Percentiles rank a stretch among this genome's conserved stretches.
These are phyloP conservation scores for Lizonia empirigonia DNA, from an alignment of 2,329 filamentous ascomycete species.

Conservation along the genomic window DNA sequence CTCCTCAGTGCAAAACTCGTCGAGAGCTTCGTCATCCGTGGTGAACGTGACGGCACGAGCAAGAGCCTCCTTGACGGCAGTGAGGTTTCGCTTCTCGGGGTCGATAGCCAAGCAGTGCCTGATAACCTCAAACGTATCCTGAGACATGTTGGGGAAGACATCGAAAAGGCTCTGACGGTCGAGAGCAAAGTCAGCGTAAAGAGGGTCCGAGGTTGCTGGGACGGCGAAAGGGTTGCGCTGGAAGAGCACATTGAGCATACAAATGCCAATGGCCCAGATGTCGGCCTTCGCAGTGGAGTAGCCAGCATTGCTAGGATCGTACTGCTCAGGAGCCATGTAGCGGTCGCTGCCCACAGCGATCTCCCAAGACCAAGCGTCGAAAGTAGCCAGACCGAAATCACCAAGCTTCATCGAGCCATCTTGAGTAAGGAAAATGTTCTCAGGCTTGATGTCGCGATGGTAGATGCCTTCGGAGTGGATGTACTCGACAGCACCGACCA, in stretches of 20 bases:
- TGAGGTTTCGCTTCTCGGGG: slow-evolving; percentile 83
- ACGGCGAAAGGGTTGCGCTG: slow-evolving; percentile 94
- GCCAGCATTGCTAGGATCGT: slow-evolving; percentile 82
- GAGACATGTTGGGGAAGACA: slow-evolving; percentile 97
- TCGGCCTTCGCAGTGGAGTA: slow-evolving; percentile 95
- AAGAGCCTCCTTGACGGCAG: slow-evolving; percentile 77
- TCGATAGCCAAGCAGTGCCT: slow-evolving; percentile 89
- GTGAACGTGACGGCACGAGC: slow-evolving; percentile 87
- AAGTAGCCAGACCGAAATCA: slow-evolving; percentile 92
- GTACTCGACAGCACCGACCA: slow-evolving; percentile 86
- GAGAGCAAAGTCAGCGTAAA: slow-evolving; percentile 90
- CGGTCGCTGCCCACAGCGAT: slow-evolving; percentile 94
- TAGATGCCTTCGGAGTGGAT: slow-evolving; percentile 91
- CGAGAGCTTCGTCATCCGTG: slow-evolving; percentile 85
- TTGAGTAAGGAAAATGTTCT: slow-evolving; percentile 95
- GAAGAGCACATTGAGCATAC: slow-evolving; percentile 94
- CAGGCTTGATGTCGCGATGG: slow-evolving; percentile 98
- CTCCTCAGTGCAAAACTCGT: slow-evolving; percentile 90
- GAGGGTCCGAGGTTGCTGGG: slow-evolving; percentile 84
- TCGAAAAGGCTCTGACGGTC: slow-evolving; percentile 97
- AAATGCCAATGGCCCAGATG: slow-evolving; percentile 96
- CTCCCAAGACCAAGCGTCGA: slow-evolving; percentile 88
- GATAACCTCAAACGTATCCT: slow-evolving; percentile 95
- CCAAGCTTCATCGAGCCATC: slow-evolving; percentile 92
- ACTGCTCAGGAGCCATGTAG: slow-evolving; percentile 99